Percentiles rank a stretch among this genome's conserved stretches.
Evolutionary conservation across 23 red algal species (phyloP).

Genomic region (Pyropia yezoensis): DNA sequence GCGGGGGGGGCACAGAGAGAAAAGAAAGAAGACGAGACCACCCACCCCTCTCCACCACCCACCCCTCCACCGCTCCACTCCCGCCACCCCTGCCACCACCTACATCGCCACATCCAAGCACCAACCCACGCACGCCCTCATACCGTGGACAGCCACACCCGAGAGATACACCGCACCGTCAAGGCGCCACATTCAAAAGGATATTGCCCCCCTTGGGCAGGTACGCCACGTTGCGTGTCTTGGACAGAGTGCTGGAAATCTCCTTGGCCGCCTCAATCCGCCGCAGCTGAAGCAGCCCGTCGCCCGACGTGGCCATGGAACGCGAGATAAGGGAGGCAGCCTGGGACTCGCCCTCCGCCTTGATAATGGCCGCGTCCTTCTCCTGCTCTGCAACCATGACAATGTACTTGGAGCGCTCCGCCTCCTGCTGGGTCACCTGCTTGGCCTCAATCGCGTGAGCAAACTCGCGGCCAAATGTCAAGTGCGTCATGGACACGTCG

Average conservation of each 20-base stretch:
- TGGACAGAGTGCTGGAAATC: slow-evolving; percentile 64
- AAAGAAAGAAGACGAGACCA: no score
- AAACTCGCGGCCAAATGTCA: slow-evolving; percentile 96
- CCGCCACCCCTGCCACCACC: no score
- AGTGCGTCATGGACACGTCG: slow-evolving; percentile 99
- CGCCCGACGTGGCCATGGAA: slow-evolving; percentile 75
- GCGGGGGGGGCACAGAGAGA: no score
- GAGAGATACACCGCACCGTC: no score
- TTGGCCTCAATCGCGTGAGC: slow-evolving; percentile 95
- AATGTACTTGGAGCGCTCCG: slow-evolving; percentile 87
- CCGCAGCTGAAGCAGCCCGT: slow-evolving; percentile 86
- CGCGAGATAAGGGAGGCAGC: slow-evolving; percentile 87
- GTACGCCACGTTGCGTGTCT: slow-evolving; percentile 82
- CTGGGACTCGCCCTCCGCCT: slow-evolving; percentile 83
- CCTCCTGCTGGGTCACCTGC: slow-evolving; percentile 98
- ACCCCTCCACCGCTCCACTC: no score
- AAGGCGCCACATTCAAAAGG: slow-evolving; percentile 62
- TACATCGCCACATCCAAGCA: no score
- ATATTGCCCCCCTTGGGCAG: slow-evolving; percentile 77
- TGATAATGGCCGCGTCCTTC: slow-evolving; percentile 88
- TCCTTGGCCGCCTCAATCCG: slow-evolving; percentile 94
- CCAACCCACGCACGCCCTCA: no score
- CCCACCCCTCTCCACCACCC: no score
- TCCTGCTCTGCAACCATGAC: slow-evolving; percentile 93
- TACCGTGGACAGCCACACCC: no score